Base-by-base conservation (phyloP, 2,329 filamentous ascomycete species). In the Phyllosticta citrichinensis region DNA sequence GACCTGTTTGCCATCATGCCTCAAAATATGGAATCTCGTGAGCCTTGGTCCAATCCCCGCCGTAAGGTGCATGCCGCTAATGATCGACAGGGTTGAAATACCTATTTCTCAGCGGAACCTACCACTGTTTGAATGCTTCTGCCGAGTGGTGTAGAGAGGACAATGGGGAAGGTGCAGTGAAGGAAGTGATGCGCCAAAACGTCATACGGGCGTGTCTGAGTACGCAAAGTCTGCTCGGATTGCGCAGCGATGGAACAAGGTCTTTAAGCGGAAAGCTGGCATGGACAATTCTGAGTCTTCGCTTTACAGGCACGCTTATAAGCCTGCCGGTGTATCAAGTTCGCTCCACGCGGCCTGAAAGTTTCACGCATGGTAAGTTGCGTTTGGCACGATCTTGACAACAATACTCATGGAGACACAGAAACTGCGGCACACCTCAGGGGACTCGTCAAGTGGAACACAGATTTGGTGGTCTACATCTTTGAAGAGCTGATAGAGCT, bases 81-180 rank as follows among this genome's bases (percentile, higher is more conserved):
- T 9, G 8, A 19, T 62, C 69, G 55, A 67, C 66, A 27, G 62
- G 66, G 3, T 65, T 73, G 8, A 70, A 67, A 60, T 62, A 66
- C 20, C 65, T 70, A 11, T 79, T 95, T 40, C 75, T 93, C 33
- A 84, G 87, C 10, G 81, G 88, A 24, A 82, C 84, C n/a, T 81
- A 83, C 62, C 82, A 80, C 33, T 69, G 68, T 1, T 65, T 75
- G 4, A 68, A 68, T 53, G 67, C 74, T 1, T 84, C 86, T 56
- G 83, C 92, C 55, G 93, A 97, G 74, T 95, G 92, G 69, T 88
- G 90, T 0, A 83, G 89, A 56, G 89, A 96, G 63, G 77, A 83
- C 1, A 81, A 53, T 83, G 82, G 89, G 55, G 89, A 96, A 63
- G 77, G 83, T 1, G 81, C 53, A 83, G 88, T 66, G 86, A 93